Evolutionary conservation across 805 yeast genomes (phyloP), one percentile per base, ranked within the genome.

Genomic region (Blastobotrys robertii): DNA sequence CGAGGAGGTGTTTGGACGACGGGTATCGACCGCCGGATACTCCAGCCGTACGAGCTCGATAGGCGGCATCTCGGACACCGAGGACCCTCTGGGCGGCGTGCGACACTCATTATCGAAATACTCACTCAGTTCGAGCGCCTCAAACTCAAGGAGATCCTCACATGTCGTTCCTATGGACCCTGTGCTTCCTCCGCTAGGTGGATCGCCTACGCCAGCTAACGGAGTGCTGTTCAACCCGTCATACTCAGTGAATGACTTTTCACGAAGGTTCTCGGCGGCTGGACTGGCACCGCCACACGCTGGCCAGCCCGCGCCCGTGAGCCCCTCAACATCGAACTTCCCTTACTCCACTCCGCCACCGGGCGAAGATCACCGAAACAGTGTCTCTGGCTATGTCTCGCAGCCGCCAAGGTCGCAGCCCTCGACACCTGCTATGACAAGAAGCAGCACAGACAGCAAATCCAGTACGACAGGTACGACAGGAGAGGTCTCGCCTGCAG

Each of bases 1-100:
- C 19, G 25, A 36, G 14, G 25, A 29, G 11, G 46, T 51, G 4
- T 47, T 47, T 32, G 34, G 46, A 5, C 44, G 55, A 8, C 49
- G 51, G 5, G 39, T 43, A 30, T 45, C 52, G 1, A 49, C 51
- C 15, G 44, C 49, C 4, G 47, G 52, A 11, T 43, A 44, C 34
- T 38, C 49, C 29, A 39, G 45, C 10, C 45, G 58, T 1, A 48
- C 57, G 29, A 41, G 46, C 22, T 54, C 58, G 3, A 50, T 55
- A 11, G 47, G 55, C 15, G 56, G 57, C 5, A 38, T 50, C 7
- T 54, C 53, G 3, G 58, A 54, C 37, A 54, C 43, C 11, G 58
- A 55, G 30, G 59, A 55, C 38, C 56, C 58, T 8, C 45, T 55
- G 13, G 25, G 25, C 25, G 25, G 25, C 25, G 25, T 19, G 25